A percentile compares a stretch with the other conserved stretches of the same genome.
These are phyloP conservation scores for Chaetomium sp. DNA, from an alignment of 2,329 filamentous ascomycete species.

Conservation along the genomic window DNA sequence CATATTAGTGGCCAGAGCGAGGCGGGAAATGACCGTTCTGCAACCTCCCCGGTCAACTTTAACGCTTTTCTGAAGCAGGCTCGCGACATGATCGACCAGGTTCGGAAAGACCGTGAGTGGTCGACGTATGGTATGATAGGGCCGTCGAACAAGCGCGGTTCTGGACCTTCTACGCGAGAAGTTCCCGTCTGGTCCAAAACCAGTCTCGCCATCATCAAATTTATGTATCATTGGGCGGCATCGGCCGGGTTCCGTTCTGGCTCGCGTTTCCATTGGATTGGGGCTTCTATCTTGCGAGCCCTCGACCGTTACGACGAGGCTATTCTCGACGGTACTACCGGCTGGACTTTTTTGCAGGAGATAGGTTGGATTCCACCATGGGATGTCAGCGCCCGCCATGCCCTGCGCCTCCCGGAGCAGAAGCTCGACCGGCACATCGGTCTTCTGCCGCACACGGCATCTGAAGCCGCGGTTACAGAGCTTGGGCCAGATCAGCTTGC, in stretches of 20 bases:
- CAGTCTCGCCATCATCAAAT: conserved; percentile 63
- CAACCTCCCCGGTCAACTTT: conserved; percentile 37
- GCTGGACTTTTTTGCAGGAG: conserved; percentile 73
- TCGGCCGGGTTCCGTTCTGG: conserved; percentile 55
- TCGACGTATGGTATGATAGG: conserved; percentile 55
- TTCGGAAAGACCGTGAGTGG: conserved; percentile 52
- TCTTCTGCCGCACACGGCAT: conserved; percentile 40
- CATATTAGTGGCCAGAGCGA: conserved; percentile 30
- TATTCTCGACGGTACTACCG: conserved; percentile 49
- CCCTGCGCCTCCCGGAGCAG: conserved; percentile 55
- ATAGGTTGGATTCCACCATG: conserved; percentile 71
- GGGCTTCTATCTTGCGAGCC: conserved; percentile 64
- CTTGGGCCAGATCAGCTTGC: conserved; percentile 49
- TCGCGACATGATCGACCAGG: conserved; percentile 53
- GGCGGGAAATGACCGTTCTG: conserved; percentile 33
- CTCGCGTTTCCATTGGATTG: conserved; percentile 61
- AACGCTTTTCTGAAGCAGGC: conserved; percentile 54
- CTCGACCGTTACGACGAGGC: conserved; percentile 60
- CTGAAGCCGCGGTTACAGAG: conserved; percentile 23
- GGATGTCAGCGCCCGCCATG: conserved; percentile 68
- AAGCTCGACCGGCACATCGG: conserved; percentile 48
- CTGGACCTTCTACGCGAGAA: conserved; percentile 20
- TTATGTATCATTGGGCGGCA: conserved; percentile 69
- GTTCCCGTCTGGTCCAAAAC: conserved; percentile 48
- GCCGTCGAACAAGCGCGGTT: conserved; percentile 36